Evolutionary conservation across 768 basidiomycete species (phyloP).

Genomic region (Cantharellus anzutake): DNA sequence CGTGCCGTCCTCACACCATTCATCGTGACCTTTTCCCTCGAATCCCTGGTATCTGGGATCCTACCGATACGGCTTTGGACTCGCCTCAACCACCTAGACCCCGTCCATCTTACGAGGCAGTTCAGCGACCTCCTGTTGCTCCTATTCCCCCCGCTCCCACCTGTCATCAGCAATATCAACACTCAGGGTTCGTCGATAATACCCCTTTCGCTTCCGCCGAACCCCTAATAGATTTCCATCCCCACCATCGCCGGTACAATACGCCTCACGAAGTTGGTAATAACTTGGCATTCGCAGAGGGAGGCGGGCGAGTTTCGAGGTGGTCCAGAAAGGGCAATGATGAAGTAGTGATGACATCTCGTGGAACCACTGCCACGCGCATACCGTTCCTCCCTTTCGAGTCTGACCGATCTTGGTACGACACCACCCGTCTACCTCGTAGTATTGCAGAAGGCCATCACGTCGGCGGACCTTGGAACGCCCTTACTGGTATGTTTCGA

Average conservation of each 20-base stretch:
- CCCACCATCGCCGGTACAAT: neutral
- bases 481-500: too few species aligned
- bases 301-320: neutral
- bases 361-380: neutral
- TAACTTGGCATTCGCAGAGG: neutral
- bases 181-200: neutral
- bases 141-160: neutral
- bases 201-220: neutral
- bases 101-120: neutral
- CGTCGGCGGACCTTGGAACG: too few species aligned
- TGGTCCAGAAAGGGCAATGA: neutral
- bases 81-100: neutral
- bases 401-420: neutral
- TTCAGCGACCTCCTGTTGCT: neutral
- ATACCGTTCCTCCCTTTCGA: neutral
- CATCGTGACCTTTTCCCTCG: neutral
- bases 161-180: neutral
- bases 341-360: neutral
- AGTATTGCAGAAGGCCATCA: neutral
- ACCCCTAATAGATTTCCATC: neutral
- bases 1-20: neutral
- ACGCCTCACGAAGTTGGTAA: neutral
- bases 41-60: neutral
- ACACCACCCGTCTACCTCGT: neutral
- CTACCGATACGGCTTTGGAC: neutral